A percentile compares a stretch with the other conserved stretches of the same genome.
phyloP scores from a whole-genome alignment of 2,329 filamentous ascomycete species.

The Fusarium goolgardi region DNA sequence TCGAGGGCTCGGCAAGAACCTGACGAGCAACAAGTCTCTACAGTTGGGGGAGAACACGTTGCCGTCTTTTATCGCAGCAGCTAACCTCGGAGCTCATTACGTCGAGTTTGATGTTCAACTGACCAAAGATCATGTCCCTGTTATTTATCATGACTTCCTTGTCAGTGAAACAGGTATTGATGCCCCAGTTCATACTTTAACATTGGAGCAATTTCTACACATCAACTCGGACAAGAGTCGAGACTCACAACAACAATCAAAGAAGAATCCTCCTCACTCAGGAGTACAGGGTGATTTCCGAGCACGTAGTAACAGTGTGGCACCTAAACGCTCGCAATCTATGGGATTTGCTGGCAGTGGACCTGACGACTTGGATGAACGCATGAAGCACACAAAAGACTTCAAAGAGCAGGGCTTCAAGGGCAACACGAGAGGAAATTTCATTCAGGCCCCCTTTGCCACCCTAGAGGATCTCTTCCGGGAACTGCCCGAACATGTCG shows the following conservation, averaged over 20 bases:
- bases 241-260: constrained; percentile 20
- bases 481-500: constrained; percentile 82
- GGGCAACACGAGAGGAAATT: constrained; percentile 91
- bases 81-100: constrained; percentile 85
- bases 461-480: constrained; percentile 94
- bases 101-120: constrained; percentile 90
- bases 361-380: constrained; percentile 69
- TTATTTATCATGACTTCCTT: constrained; percentile 98
- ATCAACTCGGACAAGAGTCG: constrained; percentile 71
- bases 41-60: constrained; percentile 97
- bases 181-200: constrained; percentile 94
- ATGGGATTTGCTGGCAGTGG: constrained; percentile 62
- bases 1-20: constrained; percentile 89
- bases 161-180: constrained; percentile 98
- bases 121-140: constrained; percentile 98
- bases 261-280: constrained; percentile 43
- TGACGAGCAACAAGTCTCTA: constrained; percentile 82
- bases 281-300: constrained; percentile 49
- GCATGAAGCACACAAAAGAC: constrained; percentile 96
- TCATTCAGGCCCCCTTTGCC: constrained; percentile 95
- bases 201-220: constrained; percentile 93
- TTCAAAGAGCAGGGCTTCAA: constrained; percentile 97
- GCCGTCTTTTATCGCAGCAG: constrained; percentile 94
- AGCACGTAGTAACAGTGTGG: constrained; percentile 55
- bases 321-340: constrained; percentile 64